Conservation (phyloP, 225 moss, liverwort and hornwort species). For the Pleurozium schreberi region DNA sequence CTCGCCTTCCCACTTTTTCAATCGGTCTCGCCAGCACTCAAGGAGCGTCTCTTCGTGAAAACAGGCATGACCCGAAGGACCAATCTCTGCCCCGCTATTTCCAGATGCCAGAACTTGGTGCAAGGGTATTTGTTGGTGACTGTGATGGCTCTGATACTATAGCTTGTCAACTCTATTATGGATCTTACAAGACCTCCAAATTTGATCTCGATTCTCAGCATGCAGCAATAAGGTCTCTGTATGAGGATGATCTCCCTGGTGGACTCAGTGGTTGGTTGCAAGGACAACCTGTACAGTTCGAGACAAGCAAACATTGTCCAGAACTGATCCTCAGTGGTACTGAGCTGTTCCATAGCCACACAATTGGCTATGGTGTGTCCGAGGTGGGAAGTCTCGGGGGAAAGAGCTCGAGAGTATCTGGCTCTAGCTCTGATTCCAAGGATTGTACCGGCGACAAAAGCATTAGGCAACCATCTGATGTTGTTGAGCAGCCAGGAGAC, state of each 20-base stretch:
- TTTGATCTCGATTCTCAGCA: accelerated
- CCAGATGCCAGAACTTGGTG: not conserved
- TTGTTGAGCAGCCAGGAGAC: not conserved
- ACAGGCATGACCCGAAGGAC: not conserved
- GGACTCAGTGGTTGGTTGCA: not conserved
- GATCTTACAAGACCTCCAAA: accelerated
- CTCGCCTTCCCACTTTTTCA: not conserved
- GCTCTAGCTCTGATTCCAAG: not conserved
- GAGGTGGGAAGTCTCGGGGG: not conserved
- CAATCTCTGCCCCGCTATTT: not conserved
- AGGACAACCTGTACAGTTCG: accelerated
- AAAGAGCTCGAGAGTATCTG: not conserved
- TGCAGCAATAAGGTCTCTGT: not conserved
- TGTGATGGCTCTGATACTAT: not conserved
- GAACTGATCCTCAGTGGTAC: not conserved
- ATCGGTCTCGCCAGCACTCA: not conserved
- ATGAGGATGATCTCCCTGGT: not conserved
- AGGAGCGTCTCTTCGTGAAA: no score
- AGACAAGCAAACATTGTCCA: accelerated
- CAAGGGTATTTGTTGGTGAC: not conserved
- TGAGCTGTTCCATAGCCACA: not conserved
- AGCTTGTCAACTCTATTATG: not conserved
- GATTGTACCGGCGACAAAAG: not conserved
- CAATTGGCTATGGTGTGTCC: no score
- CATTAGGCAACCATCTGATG: not conserved